Conservation (phyloP, 2,329 filamentous ascomycete genomes). For the Colletotrichum brevisporum region DNA sequence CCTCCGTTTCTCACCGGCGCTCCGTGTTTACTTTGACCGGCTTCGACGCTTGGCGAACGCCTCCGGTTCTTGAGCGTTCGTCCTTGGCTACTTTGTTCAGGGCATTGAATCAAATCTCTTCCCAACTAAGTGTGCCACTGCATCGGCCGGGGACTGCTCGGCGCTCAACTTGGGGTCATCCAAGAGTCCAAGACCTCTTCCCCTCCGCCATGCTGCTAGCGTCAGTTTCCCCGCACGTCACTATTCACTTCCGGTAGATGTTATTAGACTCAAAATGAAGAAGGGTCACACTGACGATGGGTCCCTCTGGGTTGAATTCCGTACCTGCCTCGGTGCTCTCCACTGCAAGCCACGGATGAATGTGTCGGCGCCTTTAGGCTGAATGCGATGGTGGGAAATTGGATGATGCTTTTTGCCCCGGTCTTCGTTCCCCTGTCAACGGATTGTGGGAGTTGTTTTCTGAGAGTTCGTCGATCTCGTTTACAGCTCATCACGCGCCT, state of each 20-base stretch:
- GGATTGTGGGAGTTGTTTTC: no score
- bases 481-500: not conserved
- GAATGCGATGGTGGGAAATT: slow-evolving; percentile 25
- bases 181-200: not conserved
- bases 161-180: not conserved
- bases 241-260: not conserved
- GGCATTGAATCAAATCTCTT: not conserved
- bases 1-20: no score
- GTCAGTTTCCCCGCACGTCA: slow-evolving; percentile 25
- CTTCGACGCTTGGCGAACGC: no score
- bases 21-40: no score
- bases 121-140: not conserved
- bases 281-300: slow-evolving; percentile 30
- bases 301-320: slow-evolving; percentile 2
- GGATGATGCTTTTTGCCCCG: slow-evolving; percentile 6
- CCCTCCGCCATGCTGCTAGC: slow-evolving; percentile 9
- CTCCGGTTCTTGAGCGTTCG: no score
- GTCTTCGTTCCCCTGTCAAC: not conserved
- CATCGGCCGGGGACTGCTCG: not conserved
- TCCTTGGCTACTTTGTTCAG: not conserved
- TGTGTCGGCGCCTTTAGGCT: slow-evolving; percentile 33
- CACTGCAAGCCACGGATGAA: slow-evolving; percentile 33
- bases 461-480: no score
- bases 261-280: slow-evolving; percentile 28
- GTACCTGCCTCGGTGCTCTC: slow-evolving; percentile 4